These are phyloP conservation scores for Cymodocea nodosa DNA, from an alignment of 116 monocot species.

Conservation along the genomic window DNA sequence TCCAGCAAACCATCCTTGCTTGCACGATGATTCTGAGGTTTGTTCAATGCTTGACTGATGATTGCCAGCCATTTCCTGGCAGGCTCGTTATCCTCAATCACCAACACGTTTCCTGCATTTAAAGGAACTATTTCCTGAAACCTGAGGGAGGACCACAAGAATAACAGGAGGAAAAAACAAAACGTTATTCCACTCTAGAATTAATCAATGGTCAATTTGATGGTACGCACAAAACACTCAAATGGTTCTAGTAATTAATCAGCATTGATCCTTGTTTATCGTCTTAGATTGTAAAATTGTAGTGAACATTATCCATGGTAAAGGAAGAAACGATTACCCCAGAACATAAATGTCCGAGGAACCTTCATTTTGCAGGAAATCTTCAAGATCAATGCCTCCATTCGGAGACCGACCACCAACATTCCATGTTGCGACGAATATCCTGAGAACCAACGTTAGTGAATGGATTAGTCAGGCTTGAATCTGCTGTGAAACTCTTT, in stretches of 20 bases:
- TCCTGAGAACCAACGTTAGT: conserved; percentile 24
- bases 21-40: conserved; percentile 9
- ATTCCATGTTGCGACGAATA: conserved; percentile 94
- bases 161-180: neutral
- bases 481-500: no score
- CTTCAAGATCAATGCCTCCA: conserved; percentile 56
- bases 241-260: neutral
- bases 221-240: neutral
- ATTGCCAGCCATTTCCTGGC: conserved; percentile 74
- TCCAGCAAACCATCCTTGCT: conserved; percentile 13
- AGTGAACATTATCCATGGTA: neutral
- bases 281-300: no score
- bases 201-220: neutral
- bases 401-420: conserved; percentile 74
- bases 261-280: no score
- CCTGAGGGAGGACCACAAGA: conserved; percentile 18
- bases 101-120: conserved; percentile 88
- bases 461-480: no score
- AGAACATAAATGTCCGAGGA: conserved; percentile 78
- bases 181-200: neutral
- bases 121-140: conserved; percentile 99
- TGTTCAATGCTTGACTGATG: conserved; percentile 73
- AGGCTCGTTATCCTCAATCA: conserved; percentile 77
- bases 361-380: conserved; percentile 73
- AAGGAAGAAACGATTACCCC: conserved; percentile 26